Base-by-base conservation (phyloP, 2,329 filamentous ascomycete species). In the Tetracladium maxilliforme region DNA sequence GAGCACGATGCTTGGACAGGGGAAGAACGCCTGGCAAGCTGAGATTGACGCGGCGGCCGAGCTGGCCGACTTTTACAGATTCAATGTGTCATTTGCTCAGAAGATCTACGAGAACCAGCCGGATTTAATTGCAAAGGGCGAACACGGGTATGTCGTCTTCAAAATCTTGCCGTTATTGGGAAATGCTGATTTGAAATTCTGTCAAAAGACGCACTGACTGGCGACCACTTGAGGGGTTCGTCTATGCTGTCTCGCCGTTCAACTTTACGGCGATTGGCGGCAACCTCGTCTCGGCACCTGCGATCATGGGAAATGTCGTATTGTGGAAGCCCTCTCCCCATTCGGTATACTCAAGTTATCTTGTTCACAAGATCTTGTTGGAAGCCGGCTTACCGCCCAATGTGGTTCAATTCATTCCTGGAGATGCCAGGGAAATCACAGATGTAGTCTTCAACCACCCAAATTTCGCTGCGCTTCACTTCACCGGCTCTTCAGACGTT, bases 11-110 rank as follows among this genome's bases (percentile, higher is more conserved):
- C 62, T 93, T 16, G 90, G 87, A 33, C 87, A 98, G 56, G 87
- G 90, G 43, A 95, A 95, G 70, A 95, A 94, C 50, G 83, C 82
- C 23, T 95, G 84, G 84, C 87, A 98, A 55, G 87, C 90, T n/a
- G 87, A 98, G 64, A 95, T 95, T 35, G 87, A 95, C 51, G 69
- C 86, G 19, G 87, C 87, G 11, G 87, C 87, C 7, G 90, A 98
- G 62, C 56, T 92, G 40, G 77, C 71, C 39, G 87, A 98, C 49
- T 95, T 95, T 55, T 60, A 95, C 47, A 72, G 84, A 45, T 93
- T 94, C 61, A 90, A 90, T 45, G 87, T 94, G 26, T 73, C 86
- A 49, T 94, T 90, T 45, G 87, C 87, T 15, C 76, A 93, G 55
- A 80, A 94, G 47, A 58, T 93, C 28, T 93, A 94, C 49, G 69